Evolutionary conservation across 352 stramenopile species (phyloP).

Genomic region (Phytophthora nicotianae): DNA sequence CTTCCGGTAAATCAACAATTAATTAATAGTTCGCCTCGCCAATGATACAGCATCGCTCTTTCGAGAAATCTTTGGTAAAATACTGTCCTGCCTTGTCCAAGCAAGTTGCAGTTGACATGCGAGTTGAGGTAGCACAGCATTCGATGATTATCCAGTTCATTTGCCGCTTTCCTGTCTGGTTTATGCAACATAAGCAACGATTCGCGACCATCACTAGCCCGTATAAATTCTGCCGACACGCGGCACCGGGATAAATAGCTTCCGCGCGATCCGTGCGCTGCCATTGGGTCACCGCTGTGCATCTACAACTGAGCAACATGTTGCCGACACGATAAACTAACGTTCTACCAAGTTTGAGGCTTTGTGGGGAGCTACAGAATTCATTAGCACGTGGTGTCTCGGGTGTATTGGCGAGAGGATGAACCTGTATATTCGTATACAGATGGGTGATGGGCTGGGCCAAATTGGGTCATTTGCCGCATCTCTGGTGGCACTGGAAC

Average conservation of each 20-base stretch:
- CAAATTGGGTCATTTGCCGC: too few relatives aligned
- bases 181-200: constrained; percentile 20
- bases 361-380: background rate
- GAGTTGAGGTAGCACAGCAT: too few relatives aligned
- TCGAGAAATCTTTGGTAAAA: too few relatives aligned
- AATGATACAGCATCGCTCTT: too few relatives aligned
- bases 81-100: too few relatives aligned
- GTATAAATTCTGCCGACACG: constrained; percentile 31
- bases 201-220: constrained; percentile 22
- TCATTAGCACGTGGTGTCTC: background rate
- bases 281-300: background rate
- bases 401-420: background rate
- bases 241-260: constrained; percentile 37
- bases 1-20: too few relatives aligned
- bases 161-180: background rate
- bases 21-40: too few relatives aligned
- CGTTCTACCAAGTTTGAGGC: background rate
- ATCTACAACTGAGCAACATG: background rate
- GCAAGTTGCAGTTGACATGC: too few relatives aligned
- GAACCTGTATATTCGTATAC: constrained; percentile 28
- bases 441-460: constrained; percentile 2
- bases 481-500: too few relatives aligned
- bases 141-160: background rate
- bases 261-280: constrained; percentile 29
- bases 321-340: constrained; percentile 12